Base-by-base conservation (phyloP, 106 monocot genomes). In the Dendrobium huoshanense region DNA sequence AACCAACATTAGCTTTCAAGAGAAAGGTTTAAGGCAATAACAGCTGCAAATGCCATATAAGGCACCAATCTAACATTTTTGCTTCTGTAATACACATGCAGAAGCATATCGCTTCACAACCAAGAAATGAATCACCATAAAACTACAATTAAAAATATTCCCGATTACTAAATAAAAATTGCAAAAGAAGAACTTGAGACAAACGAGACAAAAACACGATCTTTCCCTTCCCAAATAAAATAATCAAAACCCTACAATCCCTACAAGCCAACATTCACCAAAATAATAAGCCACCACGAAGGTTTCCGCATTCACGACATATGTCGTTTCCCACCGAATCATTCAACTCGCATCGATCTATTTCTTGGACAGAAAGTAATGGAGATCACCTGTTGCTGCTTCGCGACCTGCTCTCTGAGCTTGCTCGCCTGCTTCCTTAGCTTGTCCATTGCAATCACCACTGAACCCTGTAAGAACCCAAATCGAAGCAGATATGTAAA, bases 381-480 rank as follows among this genome's bases (percentile, higher is more conserved):
- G 55, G 33, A 31, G 15, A 72, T 72, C 31, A 92, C 91, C 87
- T 91, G 91, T 80, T 91, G 91, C 77, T 91, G 91, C 81, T 92
- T 92, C 42, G 89, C 85, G 22, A 92, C 91, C 79, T 92, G 91
- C 76, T 92, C 91, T 77, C 83, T 81, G 16, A 92, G 73, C 85
- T 87, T 92, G 81, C 77, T 89, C n/a, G 91, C 91, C 49, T 92
- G 89, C 75, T 81, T 92, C 75, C 89, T 87, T 75, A 92, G 79
- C 77, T 79, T 84, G 20, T 92, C 92, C 92, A 92, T 92, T 40
- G 24, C 25, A n/a, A 51, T 15, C 74, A 25, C 76, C 49, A 7
- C 10, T 49, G 25, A 20, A n/a, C 48, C 27, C 1, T 27, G 24
- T 2, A 2, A 49, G 13, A 42, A 7, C 74, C 9, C 49, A 11